These are phyloP conservation scores for Fonsecaea nubica DNA, from an alignment of 2,329 filamentous ascomycete genomes.

Conservation along the genomic window DNA sequence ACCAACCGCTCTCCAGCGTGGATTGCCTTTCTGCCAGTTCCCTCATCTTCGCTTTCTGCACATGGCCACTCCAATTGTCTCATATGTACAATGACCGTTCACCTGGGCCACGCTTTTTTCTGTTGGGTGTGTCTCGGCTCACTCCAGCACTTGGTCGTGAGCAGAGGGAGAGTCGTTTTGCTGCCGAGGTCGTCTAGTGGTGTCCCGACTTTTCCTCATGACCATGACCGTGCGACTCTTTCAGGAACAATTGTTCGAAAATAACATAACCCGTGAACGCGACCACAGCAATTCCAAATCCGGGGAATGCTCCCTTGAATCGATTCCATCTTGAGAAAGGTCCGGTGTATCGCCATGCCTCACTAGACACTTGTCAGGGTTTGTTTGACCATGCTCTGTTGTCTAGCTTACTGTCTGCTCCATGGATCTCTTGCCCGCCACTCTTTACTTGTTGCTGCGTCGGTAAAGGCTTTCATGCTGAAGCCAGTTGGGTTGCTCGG, in stretches of 20 bases:
- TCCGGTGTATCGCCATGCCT: slow-evolving; percentile 92
- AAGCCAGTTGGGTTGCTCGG: slow-evolving; percentile 83
- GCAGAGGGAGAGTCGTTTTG: slow-evolving; percentile 16
- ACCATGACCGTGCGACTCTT: slow-evolving; percentile 69
- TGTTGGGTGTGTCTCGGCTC: slow-evolving; percentile 23
- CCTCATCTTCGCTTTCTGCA: slow-evolving; percentile 5
- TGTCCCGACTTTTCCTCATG: slow-evolving; percentile 58
- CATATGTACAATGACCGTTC: slow-evolving; percentile 31
- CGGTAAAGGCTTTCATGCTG: slow-evolving; percentile 65
- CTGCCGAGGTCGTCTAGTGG: slow-evolving; percentile 21
- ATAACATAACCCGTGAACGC: slow-evolving; percentile 89
- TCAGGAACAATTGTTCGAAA: slow-evolving; percentile 86
- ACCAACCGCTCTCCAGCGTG: background rate
- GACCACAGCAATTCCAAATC: slow-evolving; percentile 88
- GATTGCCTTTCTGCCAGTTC: background rate
- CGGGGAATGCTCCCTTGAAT: slow-evolving; percentile 85
- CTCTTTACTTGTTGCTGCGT: slow-evolving; percentile 39
- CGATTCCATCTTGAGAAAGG: slow-evolving; percentile 87
- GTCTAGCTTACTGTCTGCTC: slow-evolving; percentile 62
- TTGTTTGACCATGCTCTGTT: background rate
- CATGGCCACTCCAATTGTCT: slow-evolving; percentile 3
- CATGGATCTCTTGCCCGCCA: slow-evolving; percentile 62
- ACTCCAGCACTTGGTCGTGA: slow-evolving; percentile 40
- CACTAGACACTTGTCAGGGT: slow-evolving; percentile 61
- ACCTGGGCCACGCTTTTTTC: slow-evolving; percentile 12